phyloP scores from a whole-genome alignment of 2,329 filamentous ascomycete genomes.

The Chrysoporthe cubensis region DNA sequence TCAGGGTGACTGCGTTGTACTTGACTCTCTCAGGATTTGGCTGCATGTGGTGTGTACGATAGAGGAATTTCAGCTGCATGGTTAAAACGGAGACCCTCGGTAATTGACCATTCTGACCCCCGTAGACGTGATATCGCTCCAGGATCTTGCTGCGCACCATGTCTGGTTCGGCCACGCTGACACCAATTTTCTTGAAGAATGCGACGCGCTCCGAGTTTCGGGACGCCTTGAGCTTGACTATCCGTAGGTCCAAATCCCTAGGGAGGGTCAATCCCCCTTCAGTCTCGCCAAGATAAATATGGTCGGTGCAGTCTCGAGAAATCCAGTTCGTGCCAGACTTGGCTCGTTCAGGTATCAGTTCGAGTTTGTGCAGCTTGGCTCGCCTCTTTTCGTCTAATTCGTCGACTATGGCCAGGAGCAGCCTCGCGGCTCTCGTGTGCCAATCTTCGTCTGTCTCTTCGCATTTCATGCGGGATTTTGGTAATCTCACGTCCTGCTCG shows the following conservation, averaged over 20 bases:
- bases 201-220: not conserved
- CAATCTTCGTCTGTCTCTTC: slow-evolving; percentile 25
- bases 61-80: not conserved
- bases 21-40: not conserved
- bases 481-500: not conserved
- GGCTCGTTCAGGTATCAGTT: not conserved
- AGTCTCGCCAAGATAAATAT: not conserved
- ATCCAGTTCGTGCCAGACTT: not conserved
- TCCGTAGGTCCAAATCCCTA: not conserved
- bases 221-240: not conserved
- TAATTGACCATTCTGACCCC: rapidly evolving
- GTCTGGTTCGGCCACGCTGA: not conserved
- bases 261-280: not conserved
- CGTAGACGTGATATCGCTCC: not conserved
- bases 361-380: not conserved
- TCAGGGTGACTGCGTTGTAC: not conserved
- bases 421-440: slow-evolving; percentile 31
- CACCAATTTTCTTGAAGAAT: not conserved
- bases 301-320: not conserved
- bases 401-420: slow-evolving; percentile 14
- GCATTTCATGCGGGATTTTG: slow-evolving; percentile 27
- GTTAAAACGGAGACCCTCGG: not conserved
- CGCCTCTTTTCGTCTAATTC: not conserved
- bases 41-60: not conserved
- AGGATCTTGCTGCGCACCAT: not conserved